These are phyloP conservation scores for Alternaria dauci DNA, from an alignment of 2,329 filamentous ascomycete species.

Conservation along the genomic window DNA sequence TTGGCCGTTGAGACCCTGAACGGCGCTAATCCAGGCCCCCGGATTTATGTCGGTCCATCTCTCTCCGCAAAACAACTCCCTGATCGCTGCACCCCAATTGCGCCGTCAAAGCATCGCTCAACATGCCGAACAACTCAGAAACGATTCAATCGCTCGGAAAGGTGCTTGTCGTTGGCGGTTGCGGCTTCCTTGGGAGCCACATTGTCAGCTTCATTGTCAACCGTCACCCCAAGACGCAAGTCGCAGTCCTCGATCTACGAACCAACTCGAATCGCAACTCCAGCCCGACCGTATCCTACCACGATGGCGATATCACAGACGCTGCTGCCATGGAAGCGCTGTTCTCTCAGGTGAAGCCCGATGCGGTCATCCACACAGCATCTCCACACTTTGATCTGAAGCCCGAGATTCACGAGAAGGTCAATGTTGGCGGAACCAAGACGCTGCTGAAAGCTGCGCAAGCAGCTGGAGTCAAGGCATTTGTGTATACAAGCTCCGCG, in stretches of 20 bases:
- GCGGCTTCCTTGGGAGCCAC: slow-evolving; percentile 61
- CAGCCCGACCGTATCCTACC: slow-evolving; percentile 56
- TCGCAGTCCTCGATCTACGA: slow-evolving; percentile 60
- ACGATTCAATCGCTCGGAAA: slow-evolving; percentile 52
- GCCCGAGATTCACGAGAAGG: slow-evolving; percentile 56
- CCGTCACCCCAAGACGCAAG: slow-evolving; percentile 52
- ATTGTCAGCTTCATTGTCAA: slow-evolving; percentile 58
- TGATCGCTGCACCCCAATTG: slow-evolving; percentile 20
- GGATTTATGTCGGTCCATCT: slow-evolving; percentile 14
- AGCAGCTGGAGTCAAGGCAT: slow-evolving; percentile 60
- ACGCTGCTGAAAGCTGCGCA: slow-evolving; percentile 58
- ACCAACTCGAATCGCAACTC: slow-evolving; percentile 52
- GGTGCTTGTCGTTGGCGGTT: slow-evolving; percentile 60
- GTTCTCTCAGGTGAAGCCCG: slow-evolving; percentile 55
- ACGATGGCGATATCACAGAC: slow-evolving; percentile 61
- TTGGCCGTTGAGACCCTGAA: slow-evolving; percentile 19
- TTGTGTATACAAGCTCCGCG: slow-evolving; percentile 62
- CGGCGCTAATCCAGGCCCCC: slow-evolving; percentile 11
- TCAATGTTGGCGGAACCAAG: slow-evolving; percentile 62
- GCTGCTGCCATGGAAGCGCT: slow-evolving; percentile 52
- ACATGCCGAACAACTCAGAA: slow-evolving; percentile 29
- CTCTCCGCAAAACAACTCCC: slow-evolving; percentile 27
- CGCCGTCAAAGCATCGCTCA: slow-evolving; percentile 15
- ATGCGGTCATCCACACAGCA: slow-evolving; percentile 61
- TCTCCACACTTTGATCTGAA: slow-evolving; percentile 54